Evolutionary conservation across 257 asterid genomes (phyloP).

Genomic region (Solanum chiquidenum): DNA sequence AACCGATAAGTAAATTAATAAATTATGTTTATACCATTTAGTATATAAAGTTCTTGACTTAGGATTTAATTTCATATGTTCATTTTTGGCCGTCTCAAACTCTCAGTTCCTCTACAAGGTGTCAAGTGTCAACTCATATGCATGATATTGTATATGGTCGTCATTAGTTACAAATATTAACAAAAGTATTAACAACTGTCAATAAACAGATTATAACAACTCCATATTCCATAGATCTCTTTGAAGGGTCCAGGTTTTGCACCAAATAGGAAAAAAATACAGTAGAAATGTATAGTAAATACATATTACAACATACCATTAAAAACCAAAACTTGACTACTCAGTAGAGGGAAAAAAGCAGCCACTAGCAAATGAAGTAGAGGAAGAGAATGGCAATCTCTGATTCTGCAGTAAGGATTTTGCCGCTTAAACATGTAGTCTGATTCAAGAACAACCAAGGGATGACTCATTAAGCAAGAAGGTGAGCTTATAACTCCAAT

Average conservation of each 20-base stretch:
- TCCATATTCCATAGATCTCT: not conserved
- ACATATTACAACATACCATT: not conserved
- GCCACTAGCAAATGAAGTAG: not conserved
- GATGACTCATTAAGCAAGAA: not conserved
- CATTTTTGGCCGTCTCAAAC: not conserved
- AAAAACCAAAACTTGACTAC: not conserved
- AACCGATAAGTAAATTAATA: not conserved
- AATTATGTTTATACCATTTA: no score
- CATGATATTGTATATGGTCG: not conserved
- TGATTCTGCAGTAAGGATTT: not conserved
- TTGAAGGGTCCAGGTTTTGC: not conserved
- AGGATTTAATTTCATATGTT: not conserved
- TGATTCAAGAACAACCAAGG: not conserved
- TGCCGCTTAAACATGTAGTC: not conserved
- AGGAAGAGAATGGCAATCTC: not conserved
- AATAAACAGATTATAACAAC: not conserved
- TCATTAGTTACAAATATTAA: not conserved
- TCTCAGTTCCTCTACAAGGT: not conserved
- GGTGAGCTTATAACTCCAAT: not conserved
- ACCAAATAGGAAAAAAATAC: not conserved
- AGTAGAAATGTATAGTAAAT: not conserved
- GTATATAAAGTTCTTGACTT: no score
- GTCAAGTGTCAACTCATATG: not conserved
- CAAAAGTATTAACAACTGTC: not conserved
- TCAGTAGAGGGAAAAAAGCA: not conserved